Evolutionary conservation across 805 yeast species (phyloP).

Genomic region (Metschnikowia kunwiensis): DNA sequence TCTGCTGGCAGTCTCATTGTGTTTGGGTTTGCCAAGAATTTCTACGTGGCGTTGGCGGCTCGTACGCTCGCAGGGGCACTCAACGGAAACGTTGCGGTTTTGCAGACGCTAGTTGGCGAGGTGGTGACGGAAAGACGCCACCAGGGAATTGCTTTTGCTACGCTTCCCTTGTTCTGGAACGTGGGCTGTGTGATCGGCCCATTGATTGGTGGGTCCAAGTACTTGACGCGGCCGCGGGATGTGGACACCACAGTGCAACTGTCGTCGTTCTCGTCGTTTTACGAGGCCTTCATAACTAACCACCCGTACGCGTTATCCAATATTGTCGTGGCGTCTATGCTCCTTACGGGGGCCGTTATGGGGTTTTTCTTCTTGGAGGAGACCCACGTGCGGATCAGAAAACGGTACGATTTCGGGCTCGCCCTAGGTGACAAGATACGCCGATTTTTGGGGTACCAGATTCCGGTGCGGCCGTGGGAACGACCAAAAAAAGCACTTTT

Average conservation of each 20-base stretch:
- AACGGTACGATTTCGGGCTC: constrained; percentile 33
- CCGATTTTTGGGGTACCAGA: constrained; percentile 23
- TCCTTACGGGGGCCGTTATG: constrained; percentile 24
- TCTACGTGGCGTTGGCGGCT: constrained; percentile 28
- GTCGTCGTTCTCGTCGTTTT: constrained; percentile 7
- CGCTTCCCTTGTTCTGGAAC: constrained; percentile 32
- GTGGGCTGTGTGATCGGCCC: constrained; percentile 34
- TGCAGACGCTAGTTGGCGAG: constrained; percentile 32
- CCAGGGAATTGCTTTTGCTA: constrained; percentile 31
- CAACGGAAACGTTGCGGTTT: constrained; percentile 33
- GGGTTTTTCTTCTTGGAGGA: constrained; percentile 40
- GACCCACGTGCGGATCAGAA: constrained; percentile 27
- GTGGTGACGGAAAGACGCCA: constrained; percentile 29
- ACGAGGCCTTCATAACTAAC: constrained; percentile 28
- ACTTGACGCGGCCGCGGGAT: constrained; percentile 26
- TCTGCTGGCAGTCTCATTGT: constrained; percentile 23
- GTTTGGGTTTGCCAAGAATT: constrained; percentile 31
- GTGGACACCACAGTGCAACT: neutral
- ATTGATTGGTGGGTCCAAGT: constrained; percentile 29
- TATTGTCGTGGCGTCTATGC: constrained; percentile 30
- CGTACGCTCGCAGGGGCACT: constrained; percentile 28
- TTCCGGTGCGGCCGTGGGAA: constrained; percentile 32
- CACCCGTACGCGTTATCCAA: constrained; percentile 41
- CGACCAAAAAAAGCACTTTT: neutral
- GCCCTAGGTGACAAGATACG: constrained; percentile 32